These are phyloP conservation scores for Dendrobium officinale DNA, from an alignment of 106 monocot genomes.

Conservation along the genomic window DNA sequence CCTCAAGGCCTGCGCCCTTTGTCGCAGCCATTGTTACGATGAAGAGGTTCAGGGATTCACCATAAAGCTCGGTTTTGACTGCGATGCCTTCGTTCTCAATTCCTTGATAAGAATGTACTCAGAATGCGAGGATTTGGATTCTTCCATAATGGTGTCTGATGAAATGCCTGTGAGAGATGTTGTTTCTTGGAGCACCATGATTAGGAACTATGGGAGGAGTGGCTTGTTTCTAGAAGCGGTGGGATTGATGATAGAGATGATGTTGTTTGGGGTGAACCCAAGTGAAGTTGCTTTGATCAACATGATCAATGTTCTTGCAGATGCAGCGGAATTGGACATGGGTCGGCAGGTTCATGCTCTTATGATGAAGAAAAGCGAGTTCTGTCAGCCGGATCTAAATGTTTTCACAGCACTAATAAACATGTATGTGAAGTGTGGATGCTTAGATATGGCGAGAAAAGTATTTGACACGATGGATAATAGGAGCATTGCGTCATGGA, in stretches of 20 bases:
- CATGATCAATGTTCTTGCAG: conserved; percentile 41
- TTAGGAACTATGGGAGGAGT: conserved; percentile 16
- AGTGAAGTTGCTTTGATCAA: conserved; percentile 39
- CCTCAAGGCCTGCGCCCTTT: conserved; percentile 51
- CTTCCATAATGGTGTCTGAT: conserved; percentile 32
- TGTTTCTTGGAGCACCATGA: conserved; percentile 67
- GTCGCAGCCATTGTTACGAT: conserved; percentile 8
- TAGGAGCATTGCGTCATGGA: conserved; percentile 37
- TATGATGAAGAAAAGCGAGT: conserved; percentile 18
- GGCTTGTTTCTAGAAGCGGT: conserved; percentile 13
- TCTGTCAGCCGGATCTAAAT: conserved; percentile 9
- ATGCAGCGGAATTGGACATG: conserved; percentile 18
- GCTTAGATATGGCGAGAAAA: conserved; percentile 14
- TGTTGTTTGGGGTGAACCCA: conserved; percentile 13
- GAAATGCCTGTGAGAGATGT: conserved; percentile 54
- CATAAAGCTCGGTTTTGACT: conserved; percentile 31
- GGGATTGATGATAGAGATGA: conserved; percentile 33
- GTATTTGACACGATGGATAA: conserved; percentile 37
- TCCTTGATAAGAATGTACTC: conserved; percentile 55
- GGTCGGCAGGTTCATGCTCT: conserved; percentile 33
- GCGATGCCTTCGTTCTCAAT: conserved; percentile 52
- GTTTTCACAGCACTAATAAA: conserved; percentile 32
- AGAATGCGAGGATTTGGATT: conserved; percentile 24
- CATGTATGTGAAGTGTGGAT: conserved; percentile 53
- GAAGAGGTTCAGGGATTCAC: conserved; percentile 36